Evolutionary conservation across 371 early-diverging fungal species (phyloP).

Genomic region (Circinella umbellata): DNA sequence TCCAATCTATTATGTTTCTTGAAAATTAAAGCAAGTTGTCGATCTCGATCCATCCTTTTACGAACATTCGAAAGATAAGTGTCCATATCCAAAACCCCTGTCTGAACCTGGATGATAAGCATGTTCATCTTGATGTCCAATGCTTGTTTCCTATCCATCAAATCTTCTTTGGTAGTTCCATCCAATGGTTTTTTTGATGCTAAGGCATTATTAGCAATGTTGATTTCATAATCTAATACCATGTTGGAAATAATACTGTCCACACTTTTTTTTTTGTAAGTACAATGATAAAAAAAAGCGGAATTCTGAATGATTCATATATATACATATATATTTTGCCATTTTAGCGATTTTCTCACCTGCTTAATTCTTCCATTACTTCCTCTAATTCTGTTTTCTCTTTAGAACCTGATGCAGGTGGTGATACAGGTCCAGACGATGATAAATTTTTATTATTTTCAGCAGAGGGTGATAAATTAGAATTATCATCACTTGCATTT

Average conservation of each 20-base stretch:
- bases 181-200: slow-evolving; percentile 30
- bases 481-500: neutral
- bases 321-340: neutral
- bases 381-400: slow-evolving; percentile 38
- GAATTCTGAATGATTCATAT: neutral
- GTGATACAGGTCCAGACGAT: slow-evolving; percentile 4
- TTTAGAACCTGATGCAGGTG: neutral
- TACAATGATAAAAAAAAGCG: neutral
- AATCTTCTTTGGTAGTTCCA: slow-evolving; percentile 60
- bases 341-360: slow-evolving; percentile 25
- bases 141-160: slow-evolving; percentile 67
- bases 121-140: slow-evolving; percentile 82
- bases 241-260: slow-evolving; percentile 77
- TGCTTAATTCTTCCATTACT: slow-evolving; percentile 58
- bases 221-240: slow-evolving; percentile 80
- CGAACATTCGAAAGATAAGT: slow-evolving; percentile 63
- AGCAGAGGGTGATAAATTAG: neutral
- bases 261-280: slow-evolving; percentile 46
- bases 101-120: slow-evolving; percentile 80
- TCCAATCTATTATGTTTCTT: slow-evolving; percentile 69
- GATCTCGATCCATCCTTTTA: slow-evolving; percentile 64
- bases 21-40: slow-evolving; percentile 70
- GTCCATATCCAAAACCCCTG: slow-evolving; percentile 79
- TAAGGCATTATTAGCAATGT: slow-evolving; percentile 52
- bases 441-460: neutral